Percentiles rank a stretch among this genome's conserved stretches.
Conservation (phyloP, 2,329 filamentous ascomycete genomes). For the Ophiostoma piceae region DNA sequence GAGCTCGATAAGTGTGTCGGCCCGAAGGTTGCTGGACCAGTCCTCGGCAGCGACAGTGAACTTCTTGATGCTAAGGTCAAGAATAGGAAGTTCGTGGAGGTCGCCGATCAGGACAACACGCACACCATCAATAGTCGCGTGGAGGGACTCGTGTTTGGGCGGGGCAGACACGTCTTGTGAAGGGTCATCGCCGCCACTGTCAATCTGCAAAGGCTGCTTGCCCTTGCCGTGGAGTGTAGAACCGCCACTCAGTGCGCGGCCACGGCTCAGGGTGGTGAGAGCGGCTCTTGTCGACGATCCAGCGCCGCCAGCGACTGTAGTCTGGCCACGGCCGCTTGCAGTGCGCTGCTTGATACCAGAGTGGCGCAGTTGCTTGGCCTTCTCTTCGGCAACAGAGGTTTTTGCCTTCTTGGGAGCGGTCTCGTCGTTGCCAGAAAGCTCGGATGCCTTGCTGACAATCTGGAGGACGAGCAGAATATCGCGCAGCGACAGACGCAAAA, state of each 20-base stretch:
- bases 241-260: constrained; percentile 12
- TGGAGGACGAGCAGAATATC: constrained; percentile 93
- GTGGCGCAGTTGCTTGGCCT: constrained; percentile 49
- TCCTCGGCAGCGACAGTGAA: constrained; percentile 81
- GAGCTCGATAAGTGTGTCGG: constrained; percentile 84
- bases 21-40: constrained; percentile 84
- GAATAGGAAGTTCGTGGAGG: constrained; percentile 85
- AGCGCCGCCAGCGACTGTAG: constrained; percentile 41
- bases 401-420: constrained; percentile 45
- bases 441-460: constrained; percentile 84
- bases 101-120: constrained; percentile 93
- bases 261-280: neutral
- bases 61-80: constrained; percentile 88
- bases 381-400: constrained; percentile 46
- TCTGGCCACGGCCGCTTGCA: constrained; percentile 52
- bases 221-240: neutral
- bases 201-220: constrained; percentile 9
- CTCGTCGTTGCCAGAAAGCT: constrained; percentile 61
- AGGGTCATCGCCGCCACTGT: neutral
- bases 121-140: constrained; percentile 79
- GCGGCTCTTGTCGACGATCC: constrained; percentile 8
- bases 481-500: constrained; percentile 81
- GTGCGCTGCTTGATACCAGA: constrained; percentile 51
- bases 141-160: constrained; percentile 63
- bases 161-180: neutral